Evolutionary conservation across 2,329 filamentous ascomycete genomes (phyloP), one percentile per base, ranked within the genome.

Genomic region (Lecanicillium sp.): DNA sequence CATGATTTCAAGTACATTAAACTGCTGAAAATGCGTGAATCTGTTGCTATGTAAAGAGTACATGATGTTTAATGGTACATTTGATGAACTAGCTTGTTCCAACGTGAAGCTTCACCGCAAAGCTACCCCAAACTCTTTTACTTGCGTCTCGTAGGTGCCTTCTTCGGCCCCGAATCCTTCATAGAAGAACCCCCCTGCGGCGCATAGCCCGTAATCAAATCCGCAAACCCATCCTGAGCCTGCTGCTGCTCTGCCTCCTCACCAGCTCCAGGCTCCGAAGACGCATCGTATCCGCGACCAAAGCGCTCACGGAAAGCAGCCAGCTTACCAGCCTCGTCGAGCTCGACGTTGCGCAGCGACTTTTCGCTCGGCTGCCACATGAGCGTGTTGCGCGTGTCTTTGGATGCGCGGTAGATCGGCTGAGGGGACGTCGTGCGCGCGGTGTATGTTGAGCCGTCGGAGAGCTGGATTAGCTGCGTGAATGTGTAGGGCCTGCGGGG

Each of bases 401-500:
- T 94, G 44, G 66, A 65, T 42, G 68, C 67, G 43, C 68, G 68
- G 64, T 77, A 73, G 34, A 83, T 59, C 3, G 74, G 70, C 27
- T 63, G 49, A 1, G 86, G 85, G 9, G 78, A 85, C 9, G 85
- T 87, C 17, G 85, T 89, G 57, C 84, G 84, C 54, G 80, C 73
- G 35, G 83, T 80, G 64, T 78, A 96, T 43, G 89, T 84, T 54
- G 78, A 85, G 51, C 92, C 92, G 68, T 98, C 92, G 29, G 83
- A 86, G 47, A 96, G 82, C 38, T 88, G 89, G 49, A 98, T 73
- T 44, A 98, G 76, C 65, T 98, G 92, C n/a, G 90, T 95, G 71
- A 95, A 96, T 50, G 83, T 86, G 72, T 95, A 96, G 30, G 92
- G 90, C 5, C 89, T 79, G 55, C 88, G 84, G n/a, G 88, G 88